Conservation (phyloP, 192 early-diverging fungal genomes). For the Backusella tuberculispora region DNA sequence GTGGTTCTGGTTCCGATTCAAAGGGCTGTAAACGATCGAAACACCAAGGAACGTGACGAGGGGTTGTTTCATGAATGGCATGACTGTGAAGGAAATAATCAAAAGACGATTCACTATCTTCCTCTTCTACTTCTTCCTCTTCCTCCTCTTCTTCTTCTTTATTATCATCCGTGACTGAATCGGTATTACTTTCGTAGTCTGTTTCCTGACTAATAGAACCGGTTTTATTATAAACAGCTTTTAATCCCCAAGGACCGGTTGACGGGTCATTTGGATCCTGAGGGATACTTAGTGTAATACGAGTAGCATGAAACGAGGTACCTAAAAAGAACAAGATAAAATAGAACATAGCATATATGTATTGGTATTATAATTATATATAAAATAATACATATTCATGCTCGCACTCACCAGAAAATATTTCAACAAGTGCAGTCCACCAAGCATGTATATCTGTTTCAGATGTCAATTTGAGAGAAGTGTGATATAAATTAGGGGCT, state of each 20-base stretch:
- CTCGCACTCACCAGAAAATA: conserved; percentile 30
- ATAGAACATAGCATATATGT: background rate
- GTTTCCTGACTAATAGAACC: conserved; percentile 8
- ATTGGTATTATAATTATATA: too few relatives aligned
- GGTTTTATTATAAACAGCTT: conserved; percentile 36
- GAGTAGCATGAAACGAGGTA: conserved; percentile 42
- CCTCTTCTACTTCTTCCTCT: background rate
- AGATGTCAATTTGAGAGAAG: conserved; percentile 41
- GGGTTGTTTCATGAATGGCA: conserved; percentile 40
- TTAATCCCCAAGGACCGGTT: conserved; percentile 47
- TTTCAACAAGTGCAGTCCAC: conserved; percentile 45
- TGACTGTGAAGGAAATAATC: conserved; percentile 30
- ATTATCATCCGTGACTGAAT: conserved; percentile 16
- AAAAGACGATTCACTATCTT: background rate
- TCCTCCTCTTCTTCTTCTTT: background rate
- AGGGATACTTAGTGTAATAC: conserved; percentile 42
- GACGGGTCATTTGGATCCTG: conserved; percentile 47
- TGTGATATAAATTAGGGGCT: conserved; percentile 46
- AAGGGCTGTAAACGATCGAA: conserved; percentile 54
- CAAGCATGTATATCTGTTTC: conserved; percentile 46
- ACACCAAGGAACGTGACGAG: conserved; percentile 45
- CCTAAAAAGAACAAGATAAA: background rate
- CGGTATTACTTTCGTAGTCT: background rate
- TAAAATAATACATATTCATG: background rate
- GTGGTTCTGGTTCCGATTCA: conserved; percentile 53